Conservation (phyloP, 2,329 filamentous ascomycete genomes). For the Sporothrix dimorphospora region DNA sequence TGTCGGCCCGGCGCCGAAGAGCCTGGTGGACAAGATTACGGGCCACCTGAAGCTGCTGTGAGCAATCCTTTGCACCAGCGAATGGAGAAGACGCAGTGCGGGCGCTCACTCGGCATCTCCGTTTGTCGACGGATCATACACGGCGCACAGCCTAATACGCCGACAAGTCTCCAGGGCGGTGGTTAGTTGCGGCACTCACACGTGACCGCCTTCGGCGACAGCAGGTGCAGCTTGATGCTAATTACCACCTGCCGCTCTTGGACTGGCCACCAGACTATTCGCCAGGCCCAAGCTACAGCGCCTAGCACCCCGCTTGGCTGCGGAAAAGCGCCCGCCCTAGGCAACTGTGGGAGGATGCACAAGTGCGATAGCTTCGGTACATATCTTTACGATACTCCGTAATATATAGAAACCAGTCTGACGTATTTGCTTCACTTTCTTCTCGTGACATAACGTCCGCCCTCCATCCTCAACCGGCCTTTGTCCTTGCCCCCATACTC, state of each 20-base stretch:
- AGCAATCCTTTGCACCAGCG: neutral
- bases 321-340: neutral
- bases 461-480: neutral
- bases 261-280: neutral
- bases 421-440: constrained; percentile 18
- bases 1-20: constrained; percentile 79
- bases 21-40: constrained; percentile 83
- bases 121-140: neutral
- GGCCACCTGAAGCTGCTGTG: constrained; percentile 81
- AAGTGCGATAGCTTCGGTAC: neutral
- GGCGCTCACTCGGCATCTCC: neutral
- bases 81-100: neutral
- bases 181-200: constrained; percentile 1
- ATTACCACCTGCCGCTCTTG: constrained; percentile 11
- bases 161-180: neutral
- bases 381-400: constrained; percentile 1
- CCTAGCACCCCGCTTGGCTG: constrained; percentile 2
- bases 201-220: constrained; percentile 20
- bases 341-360: neutral
- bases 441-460: neutral
- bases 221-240: neutral
- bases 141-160: neutral
- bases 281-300: neutral
- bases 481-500: no score
- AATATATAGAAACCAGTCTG: constrained; percentile 16